Base-by-base conservation (phyloP, 768 basidiomycete genomes). In the Mrakia gelida region DNA sequence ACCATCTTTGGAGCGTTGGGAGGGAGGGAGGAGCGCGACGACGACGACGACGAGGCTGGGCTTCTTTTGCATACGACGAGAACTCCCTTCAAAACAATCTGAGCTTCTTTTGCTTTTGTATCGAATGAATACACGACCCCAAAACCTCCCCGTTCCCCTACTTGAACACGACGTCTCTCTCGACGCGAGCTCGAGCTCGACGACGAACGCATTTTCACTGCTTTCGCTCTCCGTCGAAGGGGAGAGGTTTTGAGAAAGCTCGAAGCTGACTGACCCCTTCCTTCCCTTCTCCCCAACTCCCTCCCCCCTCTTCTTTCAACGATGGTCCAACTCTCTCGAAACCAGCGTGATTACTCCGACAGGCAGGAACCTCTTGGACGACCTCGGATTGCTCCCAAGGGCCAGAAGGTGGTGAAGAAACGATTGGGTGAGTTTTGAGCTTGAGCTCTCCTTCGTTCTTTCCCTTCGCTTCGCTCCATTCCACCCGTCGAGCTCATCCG, bases 281-380 rank as follows among this genome's bases (percentile, higher is more conserved):
- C 41, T 43, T 45, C 11, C 28, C n/a, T 18, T 30, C 16, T 9
- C 23, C 18, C 43, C 38, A 70, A 38, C 67, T 41, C 67, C 67
- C 67, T 41, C 67, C 41, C 21, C 67, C 38, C 67, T 45, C 26
- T 38, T 21, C 38, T 38, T 23, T 11, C 9, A 18, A 8, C 67
- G 59, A 70, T 70, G 67, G 67, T 70, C 34, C 67, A 70, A 15
- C 34, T 70, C 38, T 34, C 34, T 70, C 72, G 62, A 67, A 70
- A 34, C n/a, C 59, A 62, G 30, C 62, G 63, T 63, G 75, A 75
- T 34, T 75, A 67, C 65, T 75, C 75, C 0, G 63, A 75, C 32
- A 61, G 67, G 43, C 75, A 75, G 75, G 75, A 75, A 28, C 75
- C 75, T 26, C 49, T 75, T 9, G 75, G 75, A 21, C 43, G 43